phyloP scores from a whole-genome alignment of 176 grass and related monocot species.

The Puccinellia tenuiflora region DNA sequence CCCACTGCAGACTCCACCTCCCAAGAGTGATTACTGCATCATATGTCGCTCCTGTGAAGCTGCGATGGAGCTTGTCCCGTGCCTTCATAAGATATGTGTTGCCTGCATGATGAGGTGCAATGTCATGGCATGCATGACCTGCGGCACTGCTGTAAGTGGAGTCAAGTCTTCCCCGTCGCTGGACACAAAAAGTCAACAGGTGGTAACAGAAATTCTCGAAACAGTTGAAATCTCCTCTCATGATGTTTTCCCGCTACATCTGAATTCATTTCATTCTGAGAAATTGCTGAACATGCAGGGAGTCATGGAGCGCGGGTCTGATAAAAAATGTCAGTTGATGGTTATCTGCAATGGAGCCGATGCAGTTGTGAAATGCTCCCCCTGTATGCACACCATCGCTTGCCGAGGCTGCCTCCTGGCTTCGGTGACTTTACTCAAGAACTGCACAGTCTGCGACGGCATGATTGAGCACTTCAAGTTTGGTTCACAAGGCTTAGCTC shows the following conservation, averaged over 20 bases:
- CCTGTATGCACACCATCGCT: constrained; percentile 46
- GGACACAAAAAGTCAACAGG: constrained; percentile 19
- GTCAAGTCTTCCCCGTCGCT: constrained; percentile 37
- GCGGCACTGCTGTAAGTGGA: constrained; percentile 38
- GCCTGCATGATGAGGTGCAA: constrained; percentile 49
- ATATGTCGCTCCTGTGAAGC: constrained; percentile 47
- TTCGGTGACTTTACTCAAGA: constrained; percentile 39
- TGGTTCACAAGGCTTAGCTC: constrained; percentile 20
- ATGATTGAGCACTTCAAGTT: constrained; percentile 48
- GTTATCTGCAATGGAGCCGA: constrained; percentile 48
- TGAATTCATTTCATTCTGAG: background rate
- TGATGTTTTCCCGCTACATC: background rate
- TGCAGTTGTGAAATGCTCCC: constrained; percentile 45
- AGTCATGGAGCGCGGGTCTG: background rate
- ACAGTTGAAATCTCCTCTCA: background rate
- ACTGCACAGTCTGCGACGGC: constrained; percentile 40
- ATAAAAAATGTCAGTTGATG: constrained; percentile 49
- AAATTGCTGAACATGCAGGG: constrained; percentile 19
- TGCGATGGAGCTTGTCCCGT: constrained; percentile 41
- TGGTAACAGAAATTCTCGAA: constrained; percentile 25
- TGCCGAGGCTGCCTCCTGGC: constrained; percentile 53
- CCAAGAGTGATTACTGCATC: constrained; percentile 45
- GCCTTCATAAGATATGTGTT: constrained; percentile 54
- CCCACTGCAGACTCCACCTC: constrained; percentile 30
- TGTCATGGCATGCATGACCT: constrained; percentile 48